These are phyloP conservation scores for Sporothrix globosa DNA, from an alignment of 2,329 filamentous ascomycete species.

Conservation along the genomic window DNA sequence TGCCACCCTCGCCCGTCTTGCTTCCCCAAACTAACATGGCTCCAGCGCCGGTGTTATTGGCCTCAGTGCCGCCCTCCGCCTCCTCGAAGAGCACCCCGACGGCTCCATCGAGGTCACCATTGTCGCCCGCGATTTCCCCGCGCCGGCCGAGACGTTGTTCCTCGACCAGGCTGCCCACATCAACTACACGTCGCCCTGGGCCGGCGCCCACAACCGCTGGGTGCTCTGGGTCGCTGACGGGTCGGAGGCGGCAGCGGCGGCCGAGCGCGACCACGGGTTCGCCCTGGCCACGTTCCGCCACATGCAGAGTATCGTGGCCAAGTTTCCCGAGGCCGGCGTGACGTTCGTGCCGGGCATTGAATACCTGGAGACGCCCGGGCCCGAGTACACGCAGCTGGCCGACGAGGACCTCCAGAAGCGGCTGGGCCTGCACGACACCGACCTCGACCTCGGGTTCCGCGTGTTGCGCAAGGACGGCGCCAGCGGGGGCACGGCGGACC, in stretches of 20 bases:
- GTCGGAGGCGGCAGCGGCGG: slow-evolving; percentile 37
- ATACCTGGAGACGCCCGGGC: slow-evolving; percentile 53
- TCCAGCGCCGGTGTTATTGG: slow-evolving; percentile 58
- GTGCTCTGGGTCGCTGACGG: slow-evolving; percentile 47
- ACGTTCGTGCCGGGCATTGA: slow-evolving; percentile 56
- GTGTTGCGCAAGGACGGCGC: slow-evolving; percentile 43
- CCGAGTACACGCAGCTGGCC: slow-evolving; percentile 44
- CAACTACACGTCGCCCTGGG: slow-evolving; percentile 62
- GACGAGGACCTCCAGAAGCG: slow-evolving; percentile 42
- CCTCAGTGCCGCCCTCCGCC: slow-evolving; percentile 52
- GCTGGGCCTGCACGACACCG: slow-evolving; percentile 40
- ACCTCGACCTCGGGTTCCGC: slow-evolving; percentile 47
- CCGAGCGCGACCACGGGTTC: slow-evolving; percentile 50
- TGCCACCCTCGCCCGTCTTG: not conserved
- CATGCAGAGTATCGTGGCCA: slow-evolving; percentile 45
- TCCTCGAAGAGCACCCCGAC: slow-evolving; percentile 44
- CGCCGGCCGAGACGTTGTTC: slow-evolving; percentile 48
- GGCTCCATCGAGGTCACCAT: slow-evolving; percentile 48
- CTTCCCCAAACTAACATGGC: not conserved
- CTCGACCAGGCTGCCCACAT: slow-evolving; percentile 48
- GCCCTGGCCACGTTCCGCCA: slow-evolving; percentile 49
- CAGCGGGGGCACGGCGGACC: too few species aligned
- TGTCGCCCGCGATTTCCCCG: slow-evolving; percentile 53
- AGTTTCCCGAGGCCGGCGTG: slow-evolving; percentile 50
- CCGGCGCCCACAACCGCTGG: slow-evolving; percentile 59